Evolutionary conservation across 1,284 basidiomycete species (phyloP).

Genomic region (Leccinum solheimii): DNA sequence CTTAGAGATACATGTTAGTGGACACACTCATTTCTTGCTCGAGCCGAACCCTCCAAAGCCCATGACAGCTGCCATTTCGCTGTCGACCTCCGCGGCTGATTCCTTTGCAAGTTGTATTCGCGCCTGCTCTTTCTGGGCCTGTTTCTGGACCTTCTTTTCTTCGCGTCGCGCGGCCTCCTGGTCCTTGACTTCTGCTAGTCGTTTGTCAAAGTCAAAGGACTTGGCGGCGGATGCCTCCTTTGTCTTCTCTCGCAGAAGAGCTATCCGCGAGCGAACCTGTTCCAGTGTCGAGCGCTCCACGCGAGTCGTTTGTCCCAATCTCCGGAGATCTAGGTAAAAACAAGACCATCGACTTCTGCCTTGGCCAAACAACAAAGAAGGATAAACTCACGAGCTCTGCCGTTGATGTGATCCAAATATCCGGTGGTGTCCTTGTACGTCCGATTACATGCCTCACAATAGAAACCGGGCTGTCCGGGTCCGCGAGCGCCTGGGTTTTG

Average conservation of each 20-base stretch:
- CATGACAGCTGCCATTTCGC: constrained; percentile 84
- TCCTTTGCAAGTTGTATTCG: constrained; percentile 64
- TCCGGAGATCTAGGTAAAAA: constrained; percentile 71
- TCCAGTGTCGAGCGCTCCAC: constrained; percentile 87
- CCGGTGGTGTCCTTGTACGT: constrained; percentile 93
- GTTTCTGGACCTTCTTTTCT: constrained; percentile 72
- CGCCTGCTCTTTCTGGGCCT: constrained; percentile 68
- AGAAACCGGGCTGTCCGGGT: constrained; percentile 88
- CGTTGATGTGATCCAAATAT: constrained; percentile 97
- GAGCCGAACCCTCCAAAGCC: constrained; percentile 91
- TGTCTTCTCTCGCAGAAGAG: constrained; percentile 82
- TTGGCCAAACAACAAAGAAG: neutral
- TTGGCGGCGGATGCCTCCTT: constrained; percentile 79
- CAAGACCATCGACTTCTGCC: constrained; percentile 1
- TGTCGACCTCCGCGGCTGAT: constrained; percentile 48
- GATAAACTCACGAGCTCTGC: constrained; percentile 77
- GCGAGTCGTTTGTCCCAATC: constrained; percentile 92
- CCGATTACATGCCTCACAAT: constrained; percentile 85
- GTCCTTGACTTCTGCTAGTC: constrained; percentile 80
- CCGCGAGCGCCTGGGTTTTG: constrained; percentile 77
- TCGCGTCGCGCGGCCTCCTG: constrained; percentile 64
- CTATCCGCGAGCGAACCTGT: constrained; percentile 90
- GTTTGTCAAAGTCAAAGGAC: constrained; percentile 89
- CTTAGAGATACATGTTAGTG: constrained; percentile 37
- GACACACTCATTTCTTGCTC: constrained; percentile 61